A percentile compares a stretch with the other conserved stretches of the same genome.
phyloP scores from a whole-genome alignment of 192 early-diverging fungal species.

The Entrophospora sp. region DNA sequence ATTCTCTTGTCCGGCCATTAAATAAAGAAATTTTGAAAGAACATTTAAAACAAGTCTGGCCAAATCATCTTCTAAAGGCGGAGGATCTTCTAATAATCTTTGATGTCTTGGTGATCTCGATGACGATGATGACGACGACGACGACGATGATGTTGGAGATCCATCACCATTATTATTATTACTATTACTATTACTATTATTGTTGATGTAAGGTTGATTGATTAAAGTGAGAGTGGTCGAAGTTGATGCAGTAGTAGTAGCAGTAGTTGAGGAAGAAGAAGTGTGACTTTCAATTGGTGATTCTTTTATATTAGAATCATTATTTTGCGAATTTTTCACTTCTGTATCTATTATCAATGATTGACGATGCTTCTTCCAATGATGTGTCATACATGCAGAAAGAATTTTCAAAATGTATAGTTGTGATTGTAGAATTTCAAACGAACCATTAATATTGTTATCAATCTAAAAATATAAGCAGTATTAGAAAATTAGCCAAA shows the following conservation, averaged over 20 bases:
- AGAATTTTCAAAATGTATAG: conserved; percentile 74
- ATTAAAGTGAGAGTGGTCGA: conserved; percentile 3
- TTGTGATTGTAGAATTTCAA: conserved; percentile 75
- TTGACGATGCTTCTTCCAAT: conserved; percentile 70
- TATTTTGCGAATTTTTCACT: no score
- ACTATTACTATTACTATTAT: conserved; percentile 18
- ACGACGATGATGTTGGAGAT: neutral
- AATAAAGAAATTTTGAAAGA: conserved; percentile 57
- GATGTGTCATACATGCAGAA: conserved; percentile 75
- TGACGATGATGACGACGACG: neutral
- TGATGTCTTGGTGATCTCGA: neutral
- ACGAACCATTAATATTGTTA: neutral
- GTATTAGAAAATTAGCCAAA: conserved; percentile 1
- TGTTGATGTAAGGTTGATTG: no score
- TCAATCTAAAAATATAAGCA: neutral
- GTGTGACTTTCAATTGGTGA: no score
- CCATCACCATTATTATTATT: conserved; percentile 2
- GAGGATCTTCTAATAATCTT: conserved; percentile 50
- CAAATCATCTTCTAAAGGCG: conserved; percentile 63
- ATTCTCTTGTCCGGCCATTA: conserved; percentile 38
- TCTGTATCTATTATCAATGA: neutral
- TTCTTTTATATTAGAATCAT: no score
- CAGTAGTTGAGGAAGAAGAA: no score
- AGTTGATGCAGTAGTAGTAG: conserved; percentile 4
- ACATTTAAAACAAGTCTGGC: conserved; percentile 57